Percentiles rank a stretch among this genome's conserved stretches.
These are phyloP conservation scores for Neopestalotiopsis sp. DNA, from an alignment of 2,329 filamentous ascomycete genomes.

Conservation along the genomic window DNA sequence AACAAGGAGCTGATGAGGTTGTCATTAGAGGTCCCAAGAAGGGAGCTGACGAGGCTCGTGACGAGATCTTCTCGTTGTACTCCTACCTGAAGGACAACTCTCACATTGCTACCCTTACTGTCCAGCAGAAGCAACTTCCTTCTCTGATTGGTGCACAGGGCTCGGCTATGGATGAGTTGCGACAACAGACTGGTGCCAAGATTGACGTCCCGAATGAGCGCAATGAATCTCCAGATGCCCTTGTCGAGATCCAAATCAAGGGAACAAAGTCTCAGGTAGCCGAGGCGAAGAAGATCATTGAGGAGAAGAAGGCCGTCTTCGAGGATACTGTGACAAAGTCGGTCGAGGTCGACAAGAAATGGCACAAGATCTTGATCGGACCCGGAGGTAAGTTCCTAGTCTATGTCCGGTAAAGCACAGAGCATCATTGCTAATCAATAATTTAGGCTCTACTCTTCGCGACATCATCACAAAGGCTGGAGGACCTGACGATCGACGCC, in stretches of 20 bases:
- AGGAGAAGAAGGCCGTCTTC: slow-evolving; percentile 85
- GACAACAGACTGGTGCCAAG: slow-evolving; percentile 82
- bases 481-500: slow-evolving; percentile 84
- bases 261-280: slow-evolving; percentile 91
- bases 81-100: slow-evolving; percentile 93
- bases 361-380: slow-evolving; percentile 90
- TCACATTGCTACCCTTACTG: slow-evolving; percentile 76
- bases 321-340: slow-evolving; percentile 87
- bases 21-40: slow-evolving; percentile 89
- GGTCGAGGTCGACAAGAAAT: slow-evolving; percentile 91
- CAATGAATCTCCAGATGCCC: slow-evolving; percentile 69
- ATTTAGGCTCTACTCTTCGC: slow-evolving; percentile 79
- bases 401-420: background rate
- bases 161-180: slow-evolving; percentile 87
- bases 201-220: slow-evolving; percentile 89
- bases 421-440: slow-evolving; percentile 21
- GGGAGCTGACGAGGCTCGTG: slow-evolving; percentile 88
- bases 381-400: slow-evolving; percentile 71
- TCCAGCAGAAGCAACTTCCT: slow-evolving; percentile 92
- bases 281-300: slow-evolving; percentile 87
- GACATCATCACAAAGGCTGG: slow-evolving; percentile 88
- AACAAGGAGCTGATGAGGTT: slow-evolving; percentile 87
- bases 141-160: slow-evolving; percentile 92
- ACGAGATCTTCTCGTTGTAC: slow-evolving; percentile 86
- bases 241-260: slow-evolving; percentile 89